A percentile compares a stretch with the other conserved stretches of the same genome.
Conservation (phyloP, 2,329 filamentous ascomycete genomes). For the Cordyceps pruinosa region DNA sequence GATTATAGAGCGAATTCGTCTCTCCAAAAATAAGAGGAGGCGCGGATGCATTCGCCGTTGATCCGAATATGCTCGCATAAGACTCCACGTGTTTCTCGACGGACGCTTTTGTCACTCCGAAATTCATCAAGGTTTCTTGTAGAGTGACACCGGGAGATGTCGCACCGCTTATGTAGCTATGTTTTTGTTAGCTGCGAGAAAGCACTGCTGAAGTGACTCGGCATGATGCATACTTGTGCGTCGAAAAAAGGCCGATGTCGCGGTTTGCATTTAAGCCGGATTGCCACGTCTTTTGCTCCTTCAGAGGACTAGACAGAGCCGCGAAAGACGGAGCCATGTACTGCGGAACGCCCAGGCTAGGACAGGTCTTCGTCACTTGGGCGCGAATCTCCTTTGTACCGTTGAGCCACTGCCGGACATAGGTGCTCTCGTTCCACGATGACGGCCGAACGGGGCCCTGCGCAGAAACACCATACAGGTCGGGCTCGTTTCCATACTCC, state of each 20-base stretch:
- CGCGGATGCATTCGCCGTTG: neutral
- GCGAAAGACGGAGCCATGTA: conserved; percentile 52
- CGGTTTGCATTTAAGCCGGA: conserved; percentile 43
- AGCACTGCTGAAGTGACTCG: neutral
- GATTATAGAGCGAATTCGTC: conserved; percentile 55
- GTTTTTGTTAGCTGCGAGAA: conserved; percentile 1
- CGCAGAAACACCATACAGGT: conserved; percentile 47
- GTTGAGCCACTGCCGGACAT: conserved; percentile 51
- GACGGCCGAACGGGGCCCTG: conserved; percentile 45
- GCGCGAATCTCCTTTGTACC: conserved; percentile 43
- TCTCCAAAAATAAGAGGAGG: conserved; percentile 54
- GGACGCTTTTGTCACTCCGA: conserved; percentile 43
- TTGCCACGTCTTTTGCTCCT: conserved; percentile 43
- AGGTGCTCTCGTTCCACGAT: conserved; percentile 47
- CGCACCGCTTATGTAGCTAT: conserved; percentile 56
- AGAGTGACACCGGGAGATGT: conserved; percentile 54
- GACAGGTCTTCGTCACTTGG: conserved; percentile 42
- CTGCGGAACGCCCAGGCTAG: conserved; percentile 34
- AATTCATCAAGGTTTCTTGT: conserved; percentile 57
- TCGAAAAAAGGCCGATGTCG: conserved; percentile 38
- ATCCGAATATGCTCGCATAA: conserved; percentile 33
- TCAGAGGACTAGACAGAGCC: conserved; percentile 43
- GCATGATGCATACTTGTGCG: neutral
- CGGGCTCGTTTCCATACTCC: conserved; percentile 47
- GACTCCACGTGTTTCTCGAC: conserved; percentile 43